phyloP scores from a whole-genome alignment of 768 basidiomycete genomes.

The Podaxis mareebaensis region DNA sequence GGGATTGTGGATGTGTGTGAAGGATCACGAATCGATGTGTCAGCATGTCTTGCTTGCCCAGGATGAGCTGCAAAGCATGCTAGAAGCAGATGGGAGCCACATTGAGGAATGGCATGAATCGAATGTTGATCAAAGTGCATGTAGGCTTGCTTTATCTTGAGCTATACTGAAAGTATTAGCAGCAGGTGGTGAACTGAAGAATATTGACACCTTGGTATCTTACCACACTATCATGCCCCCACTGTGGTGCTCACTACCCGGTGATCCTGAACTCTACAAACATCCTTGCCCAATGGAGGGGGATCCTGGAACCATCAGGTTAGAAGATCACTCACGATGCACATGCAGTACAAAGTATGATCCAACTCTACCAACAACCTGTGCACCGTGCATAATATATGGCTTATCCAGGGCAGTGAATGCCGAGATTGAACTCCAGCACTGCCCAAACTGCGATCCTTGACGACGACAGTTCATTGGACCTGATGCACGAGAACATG shows the following conservation, averaged over 20 bases:
- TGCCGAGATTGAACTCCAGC: slow-evolving; percentile 19
- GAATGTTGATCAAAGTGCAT: neutral
- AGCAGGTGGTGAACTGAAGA: neutral
- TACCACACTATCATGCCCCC: neutral
- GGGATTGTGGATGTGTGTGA: neutral
- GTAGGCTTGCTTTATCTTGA: neutral
- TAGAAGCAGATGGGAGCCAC: neutral
- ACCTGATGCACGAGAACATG: slow-evolving; percentile 27
- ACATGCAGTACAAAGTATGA: neutral
- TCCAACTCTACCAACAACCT: neutral
- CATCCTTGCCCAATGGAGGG: neutral
- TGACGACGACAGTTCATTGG: slow-evolving; percentile 25
- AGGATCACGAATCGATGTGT: neutral
- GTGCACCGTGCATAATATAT: slow-evolving; percentile 17
- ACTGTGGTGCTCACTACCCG: neutral
- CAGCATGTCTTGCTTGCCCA: neutral
- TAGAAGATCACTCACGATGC: neutral
- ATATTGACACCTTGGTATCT: neutral
- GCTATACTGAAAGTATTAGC: neutral
- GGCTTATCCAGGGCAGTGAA: slow-evolving; percentile 1
- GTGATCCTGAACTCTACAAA: neutral
- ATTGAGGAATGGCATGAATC: neutral
- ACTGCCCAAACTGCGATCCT: slow-evolving; percentile 17
- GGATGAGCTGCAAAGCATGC: neutral
- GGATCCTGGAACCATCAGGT: neutral